Evolutionary conservation across 2,329 filamentous ascomycete genomes (phyloP), one percentile per base, ranked within the genome.

Genomic region (Escovopsis sp.): DNA sequence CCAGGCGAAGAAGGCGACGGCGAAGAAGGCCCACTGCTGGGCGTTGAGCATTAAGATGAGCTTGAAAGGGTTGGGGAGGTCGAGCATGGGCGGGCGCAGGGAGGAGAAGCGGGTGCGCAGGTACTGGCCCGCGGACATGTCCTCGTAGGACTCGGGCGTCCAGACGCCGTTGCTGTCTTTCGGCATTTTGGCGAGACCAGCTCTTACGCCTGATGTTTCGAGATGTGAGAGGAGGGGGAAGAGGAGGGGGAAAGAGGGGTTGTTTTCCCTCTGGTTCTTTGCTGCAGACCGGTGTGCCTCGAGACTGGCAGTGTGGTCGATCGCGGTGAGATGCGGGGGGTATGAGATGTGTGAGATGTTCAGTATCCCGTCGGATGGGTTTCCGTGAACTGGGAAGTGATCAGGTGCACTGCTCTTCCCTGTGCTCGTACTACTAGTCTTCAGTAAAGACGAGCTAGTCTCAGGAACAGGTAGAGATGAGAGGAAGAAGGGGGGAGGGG

Each of bases 51-150:
- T 68, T 28, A 61, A 57, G 12, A 77, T 34, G 23, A 74, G 55
- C 26, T 54, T 61, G 47, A 73, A 59, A 0, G 73, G 73, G 48
- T 75, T 81, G 39, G 67, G 66, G 26, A 72, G 59, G 41, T 67
- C 66, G 37, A 64, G 55, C 65, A 77, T 71, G 2, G 70, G 70
- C 33, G 76, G 76, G 56, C 70, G 75, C 42, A 80, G 65, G 12
- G 69, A 65, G 10, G 65, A 63, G 50, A 79, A 47, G 43, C 76
- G 72, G 47, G 75, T 73, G 5, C 55, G 52, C 12, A 68, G 39
- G 54, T 77, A 78, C 37, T 59, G 53, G 23, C 62, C 52, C 2
- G 53, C 48, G n/a, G 66, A 61, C 69, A 72, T 73, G 61, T 64
- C 65, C 49, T 70, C 62, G 46, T 70, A 61, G 36, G 67, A 65